phyloP scores from a whole-genome alignment of 1,284 basidiomycete species.

The Ceratobasidium papillatum region DNA sequence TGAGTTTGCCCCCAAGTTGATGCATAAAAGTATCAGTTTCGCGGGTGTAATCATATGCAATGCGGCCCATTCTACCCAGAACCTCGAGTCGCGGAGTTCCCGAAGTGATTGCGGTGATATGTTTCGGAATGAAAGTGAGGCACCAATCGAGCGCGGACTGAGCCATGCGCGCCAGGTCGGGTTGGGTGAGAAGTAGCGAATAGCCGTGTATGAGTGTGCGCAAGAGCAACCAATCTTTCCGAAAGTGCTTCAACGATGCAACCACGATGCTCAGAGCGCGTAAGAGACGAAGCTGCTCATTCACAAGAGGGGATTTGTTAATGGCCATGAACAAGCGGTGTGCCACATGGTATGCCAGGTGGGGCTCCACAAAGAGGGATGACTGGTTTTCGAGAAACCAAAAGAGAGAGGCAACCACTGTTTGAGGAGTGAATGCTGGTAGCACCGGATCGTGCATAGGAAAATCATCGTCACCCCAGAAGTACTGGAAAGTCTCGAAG shows the following conservation, averaged over 20 bases:
- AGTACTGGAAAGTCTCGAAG: constrained; percentile 62
- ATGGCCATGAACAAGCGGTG: constrained; percentile 77
- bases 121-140: constrained; percentile 22
- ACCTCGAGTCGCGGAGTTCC: constrained; percentile 64
- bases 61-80: constrained; percentile 68
- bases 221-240: constrained; percentile 63
- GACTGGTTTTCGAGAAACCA: constrained; percentile 56
- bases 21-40: constrained; percentile 49
- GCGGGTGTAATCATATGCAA: constrained; percentile 63
- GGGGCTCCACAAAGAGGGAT: constrained; percentile 49
- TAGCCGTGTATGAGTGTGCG: constrained; percentile 74
- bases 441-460: constrained; percentile 67
- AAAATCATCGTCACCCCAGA: constrained; percentile 61
- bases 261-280: constrained; percentile 79
- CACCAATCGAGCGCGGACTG: constrained; percentile 80
- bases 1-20: constrained; percentile 58
- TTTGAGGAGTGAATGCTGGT: constrained; percentile 62
- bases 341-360: constrained; percentile 77
- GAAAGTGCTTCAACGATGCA: constrained; percentile 65
- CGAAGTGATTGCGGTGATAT: constrained; percentile 59
- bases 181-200: constrained; percentile 69
- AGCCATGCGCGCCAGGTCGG: constrained; percentile 72
- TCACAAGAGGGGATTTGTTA: constrained; percentile 76
- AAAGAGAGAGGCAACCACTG: constrained; percentile 63
- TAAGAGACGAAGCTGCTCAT: constrained; percentile 83